Base-by-base conservation (phyloP, 2,329 filamentous ascomycete species). In the Tolypocladium inflatum region DNA sequence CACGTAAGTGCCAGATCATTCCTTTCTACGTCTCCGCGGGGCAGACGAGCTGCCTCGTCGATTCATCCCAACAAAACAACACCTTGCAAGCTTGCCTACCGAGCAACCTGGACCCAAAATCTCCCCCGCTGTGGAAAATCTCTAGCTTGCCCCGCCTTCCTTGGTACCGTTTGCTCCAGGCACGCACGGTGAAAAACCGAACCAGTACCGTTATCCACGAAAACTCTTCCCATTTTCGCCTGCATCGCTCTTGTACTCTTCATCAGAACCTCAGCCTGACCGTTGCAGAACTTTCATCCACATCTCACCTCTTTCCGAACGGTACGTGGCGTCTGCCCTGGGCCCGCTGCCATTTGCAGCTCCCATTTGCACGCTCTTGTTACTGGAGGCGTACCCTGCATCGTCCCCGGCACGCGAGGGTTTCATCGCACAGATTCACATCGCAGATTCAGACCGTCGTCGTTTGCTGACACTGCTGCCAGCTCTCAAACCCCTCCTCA, bases 161-260 rank as follows among this genome's bases (percentile, higher is more conserved):
- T 45, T 55, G 43, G 38, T 17, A n/a, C 35, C 21, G 50, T 54
- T 17, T 56, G 57, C 42, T 56, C 54, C 48, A 51, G 37, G 45
- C 33, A 13, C 54, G 41, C 54, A 55, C 55, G 39, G 55, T 51
- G 51, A 54, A 58, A 59, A 57, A 58, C 43, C 51, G 56, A 60
- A 59, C 59, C 61, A 60, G 54, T 55, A 51, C 59, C 42, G 57
- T 61, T 62, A 62, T 61, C 57, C 59, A 59, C 63, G 64, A 65
- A 64, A 65, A 66, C 61, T 65, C 63, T 66, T 64, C 60, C 61
- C 60, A 62, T 64, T 62, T 64, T 62, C 60, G 55, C 59, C 57
- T 54, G 54, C 60, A 57, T 59, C 48, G 30, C 48, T 52, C 30
- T 52, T 52, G 48, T 52, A 21, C 55, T 53, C 59, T 61, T 60